Conservation (phyloP, 2,329 filamentous ascomycete species). For the Ophiostoma himal-ulmi region DNA sequence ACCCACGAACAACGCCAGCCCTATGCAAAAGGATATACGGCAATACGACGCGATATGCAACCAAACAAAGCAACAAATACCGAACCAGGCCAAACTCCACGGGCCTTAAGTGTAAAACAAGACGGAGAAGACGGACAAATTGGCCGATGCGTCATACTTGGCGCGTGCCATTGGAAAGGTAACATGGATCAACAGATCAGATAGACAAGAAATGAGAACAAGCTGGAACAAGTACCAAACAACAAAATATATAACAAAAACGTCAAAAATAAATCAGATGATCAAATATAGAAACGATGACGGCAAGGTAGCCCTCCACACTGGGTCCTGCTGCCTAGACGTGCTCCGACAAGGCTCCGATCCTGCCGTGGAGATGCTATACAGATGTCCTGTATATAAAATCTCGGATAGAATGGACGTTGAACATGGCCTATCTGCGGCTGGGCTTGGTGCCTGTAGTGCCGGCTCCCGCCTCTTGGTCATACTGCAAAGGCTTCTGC, state of each 20-base stretch:
- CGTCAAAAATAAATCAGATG: background rate
- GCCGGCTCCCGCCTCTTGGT: background rate
- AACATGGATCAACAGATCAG: background rate
- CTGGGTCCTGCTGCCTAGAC: background rate
- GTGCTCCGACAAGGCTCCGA: background rate
- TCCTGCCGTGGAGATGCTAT: background rate
- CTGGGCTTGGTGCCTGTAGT: background rate
- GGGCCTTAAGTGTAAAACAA: background rate
- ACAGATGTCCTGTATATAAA: background rate
- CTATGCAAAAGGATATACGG: conserved; percentile 21
- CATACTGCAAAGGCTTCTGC: background rate
- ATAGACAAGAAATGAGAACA: background rate
- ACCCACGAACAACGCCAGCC: conserved; percentile 8
- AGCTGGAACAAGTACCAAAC: background rate
- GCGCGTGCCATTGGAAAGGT: background rate
- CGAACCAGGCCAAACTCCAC: background rate
- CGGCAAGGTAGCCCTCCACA: background rate
- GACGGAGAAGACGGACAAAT: background rate
- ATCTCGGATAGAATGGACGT: too few relatives aligned
- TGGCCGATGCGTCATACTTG: background rate
- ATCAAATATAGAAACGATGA: background rate
- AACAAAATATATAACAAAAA: background rate
- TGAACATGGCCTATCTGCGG: background rate
- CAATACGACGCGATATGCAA: conserved; percentile 1
- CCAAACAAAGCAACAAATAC: background rate